phyloP scores from a whole-genome alignment of 768 basidiomycete genomes.

The Boletales sp. region DNA sequence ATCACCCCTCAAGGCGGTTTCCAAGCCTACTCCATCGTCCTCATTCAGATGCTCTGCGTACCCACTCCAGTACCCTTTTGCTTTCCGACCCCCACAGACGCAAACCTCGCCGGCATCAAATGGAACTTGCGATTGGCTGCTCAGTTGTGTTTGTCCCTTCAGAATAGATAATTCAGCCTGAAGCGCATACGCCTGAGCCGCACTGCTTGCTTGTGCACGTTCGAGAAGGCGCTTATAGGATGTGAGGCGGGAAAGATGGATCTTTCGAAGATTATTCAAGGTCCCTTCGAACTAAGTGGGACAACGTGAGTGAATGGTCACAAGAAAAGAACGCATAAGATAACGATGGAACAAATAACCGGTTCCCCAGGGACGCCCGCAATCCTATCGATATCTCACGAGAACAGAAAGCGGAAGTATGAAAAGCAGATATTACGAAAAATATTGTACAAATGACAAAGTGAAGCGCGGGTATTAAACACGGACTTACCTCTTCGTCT shows the following conservation, averaged over 20 bases:
- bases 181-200: conserved; percentile 80
- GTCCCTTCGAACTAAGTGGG: conserved; percentile 41
- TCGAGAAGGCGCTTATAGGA: conserved; percentile 80
- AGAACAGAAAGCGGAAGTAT: neutral
- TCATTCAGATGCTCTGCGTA: conserved; percentile 48
- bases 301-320: conserved; percentile 1
- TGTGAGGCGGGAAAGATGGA: conserved; percentile 55
- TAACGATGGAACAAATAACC: neutral
- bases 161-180: conserved; percentile 77
- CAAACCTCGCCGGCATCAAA: conserved; percentile 33
- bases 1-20: conserved; percentile 45
- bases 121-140: conserved; percentile 4
- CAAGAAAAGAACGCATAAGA: neutral
- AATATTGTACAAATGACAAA: no score
- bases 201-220: conserved; percentile 71
- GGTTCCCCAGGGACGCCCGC: no score
- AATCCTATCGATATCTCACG: no score
- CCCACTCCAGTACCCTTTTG: conserved; percentile 70
- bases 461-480: neutral
- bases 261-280: conserved; percentile 36
- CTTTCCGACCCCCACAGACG: conserved; percentile 58
- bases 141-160: conserved; percentile 39
- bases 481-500: conserved; percentile 61
- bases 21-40: conserved; percentile 43
- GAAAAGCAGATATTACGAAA: neutral